phyloP scores from a whole-genome alignment of 441 rosid genomes.

The Adansonia grandidieri region DNA sequence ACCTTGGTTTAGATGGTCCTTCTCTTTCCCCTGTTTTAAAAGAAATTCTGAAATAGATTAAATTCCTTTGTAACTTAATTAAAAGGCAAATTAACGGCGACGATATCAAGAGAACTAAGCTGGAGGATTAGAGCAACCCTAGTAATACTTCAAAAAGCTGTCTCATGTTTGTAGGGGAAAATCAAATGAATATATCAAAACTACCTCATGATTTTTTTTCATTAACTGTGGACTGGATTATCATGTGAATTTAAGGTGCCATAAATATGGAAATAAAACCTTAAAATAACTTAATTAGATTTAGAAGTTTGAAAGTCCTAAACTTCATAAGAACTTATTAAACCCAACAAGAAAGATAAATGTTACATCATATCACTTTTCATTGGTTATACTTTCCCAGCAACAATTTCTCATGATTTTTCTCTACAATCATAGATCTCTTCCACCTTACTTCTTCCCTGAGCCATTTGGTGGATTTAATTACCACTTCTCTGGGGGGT shows the following conservation, averaged over 20 bases:
- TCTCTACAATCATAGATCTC: neutral
- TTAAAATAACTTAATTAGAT: neutral
- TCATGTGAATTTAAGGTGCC: neutral
- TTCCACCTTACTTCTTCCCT: neutral
- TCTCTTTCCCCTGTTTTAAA: conserved; percentile 51
- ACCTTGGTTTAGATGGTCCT: conserved; percentile 38
- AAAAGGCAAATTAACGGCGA: neutral
- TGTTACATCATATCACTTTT: neutral
- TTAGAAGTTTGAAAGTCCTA: neutral
- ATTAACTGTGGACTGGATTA: neutral
- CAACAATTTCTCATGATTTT: neutral
- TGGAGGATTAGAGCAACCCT: neutral
- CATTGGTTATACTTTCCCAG: neutral
- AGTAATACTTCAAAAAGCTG: neutral
- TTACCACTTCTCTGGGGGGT: neutral
- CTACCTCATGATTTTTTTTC: neutral
- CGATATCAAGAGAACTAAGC: neutral
- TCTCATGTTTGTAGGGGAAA: conserved; percentile 4
- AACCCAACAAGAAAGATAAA: neutral
- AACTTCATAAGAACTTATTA: neutral
- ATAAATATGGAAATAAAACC: neutral
- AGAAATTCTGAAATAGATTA: conserved; percentile 24
- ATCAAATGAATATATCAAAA: conserved; percentile 16
- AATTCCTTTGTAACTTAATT: neutral
- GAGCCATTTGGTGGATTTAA: neutral